These are phyloP conservation scores for Alternaria ethzedia DNA, from an alignment of 2,329 filamentous ascomycete genomes.

Conservation along the genomic window DNA sequence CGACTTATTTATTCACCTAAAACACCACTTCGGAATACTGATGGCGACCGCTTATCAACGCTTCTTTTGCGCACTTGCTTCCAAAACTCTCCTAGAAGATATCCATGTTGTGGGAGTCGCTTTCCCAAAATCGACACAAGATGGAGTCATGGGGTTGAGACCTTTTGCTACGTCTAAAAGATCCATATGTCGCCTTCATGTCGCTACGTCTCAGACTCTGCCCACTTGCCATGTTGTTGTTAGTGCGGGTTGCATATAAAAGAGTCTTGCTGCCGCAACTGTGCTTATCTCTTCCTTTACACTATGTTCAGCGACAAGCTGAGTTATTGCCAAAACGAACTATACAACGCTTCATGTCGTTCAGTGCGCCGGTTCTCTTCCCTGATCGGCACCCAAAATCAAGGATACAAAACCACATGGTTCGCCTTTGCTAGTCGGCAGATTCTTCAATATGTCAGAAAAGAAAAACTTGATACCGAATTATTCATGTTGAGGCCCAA, in stretches of 20 bases:
- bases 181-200: not conserved
- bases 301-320: not conserved
- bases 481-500: not conserved
- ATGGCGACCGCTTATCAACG: too few species aligned
- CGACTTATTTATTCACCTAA: not conserved
- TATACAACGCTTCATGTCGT: too few species aligned
- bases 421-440: not conserved
- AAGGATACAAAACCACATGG: fast-evolving
- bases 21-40: not conserved
- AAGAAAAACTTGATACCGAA: not conserved
- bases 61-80: not conserved
- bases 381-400: not conserved
- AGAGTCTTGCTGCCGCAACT: not conserved
- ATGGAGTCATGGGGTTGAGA: too few species aligned
- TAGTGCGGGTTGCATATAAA: not conserved
- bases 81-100: too few species aligned
- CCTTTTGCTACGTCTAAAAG: not conserved
- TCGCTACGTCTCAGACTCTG: not conserved
- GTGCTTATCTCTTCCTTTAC: not conserved
- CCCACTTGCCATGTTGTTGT: not conserved
- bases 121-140: too few species aligned
- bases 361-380: not conserved
- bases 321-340: too few species aligned
- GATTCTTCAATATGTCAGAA: not conserved
- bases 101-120: not conserved